Conservation (phyloP, 129 eudicot species). For the Sambucus nigra region DNA sequence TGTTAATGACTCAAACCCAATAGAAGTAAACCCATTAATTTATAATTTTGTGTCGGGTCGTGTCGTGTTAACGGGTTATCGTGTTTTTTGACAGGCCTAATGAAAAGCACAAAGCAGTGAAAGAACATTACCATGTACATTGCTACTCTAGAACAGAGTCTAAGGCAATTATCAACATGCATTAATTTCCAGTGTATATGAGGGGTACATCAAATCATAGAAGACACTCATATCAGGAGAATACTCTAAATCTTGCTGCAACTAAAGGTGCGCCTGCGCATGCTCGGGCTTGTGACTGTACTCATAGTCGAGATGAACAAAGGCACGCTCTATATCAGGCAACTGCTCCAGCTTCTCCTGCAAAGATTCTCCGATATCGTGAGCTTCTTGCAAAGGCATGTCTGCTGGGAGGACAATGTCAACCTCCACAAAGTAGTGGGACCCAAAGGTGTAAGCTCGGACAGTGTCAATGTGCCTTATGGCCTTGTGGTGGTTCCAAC, state of each 20-base stretch:
- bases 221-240: slow-evolving; percentile 8
- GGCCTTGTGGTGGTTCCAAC: slow-evolving; percentile 91
- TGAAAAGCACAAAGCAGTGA: too few species aligned
- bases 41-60: too few species aligned
- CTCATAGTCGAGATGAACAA: slow-evolving; percentile 75
- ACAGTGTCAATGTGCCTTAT: slow-evolving; percentile 74
- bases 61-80: too few species aligned
- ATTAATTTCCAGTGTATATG: not conserved
- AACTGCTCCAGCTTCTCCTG: slow-evolving; percentile 68
- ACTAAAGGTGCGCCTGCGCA: slow-evolving; percentile 44
- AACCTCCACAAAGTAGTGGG: slow-evolving; percentile 80
- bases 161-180: not conserved
- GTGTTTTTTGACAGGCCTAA: too few species aligned
- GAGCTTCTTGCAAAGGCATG: slow-evolving; percentile 69
- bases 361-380: slow-evolving; percentile 69
- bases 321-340: slow-evolving; percentile 74
- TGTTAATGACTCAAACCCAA: too few species aligned
- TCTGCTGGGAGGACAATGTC: slow-evolving; percentile 64
- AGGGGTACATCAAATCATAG: too few species aligned
- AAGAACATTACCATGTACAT: too few species aligned
- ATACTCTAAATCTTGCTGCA: not conserved
- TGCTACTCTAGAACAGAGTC: too few species aligned
- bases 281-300: slow-evolving; percentile 70
- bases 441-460: slow-evolving; percentile 77
- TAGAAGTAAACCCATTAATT: too few species aligned